These are phyloP conservation scores for Anethum foeniculum DNA, from an alignment of 140 eudicot genomes.

Conservation along the genomic window DNA sequence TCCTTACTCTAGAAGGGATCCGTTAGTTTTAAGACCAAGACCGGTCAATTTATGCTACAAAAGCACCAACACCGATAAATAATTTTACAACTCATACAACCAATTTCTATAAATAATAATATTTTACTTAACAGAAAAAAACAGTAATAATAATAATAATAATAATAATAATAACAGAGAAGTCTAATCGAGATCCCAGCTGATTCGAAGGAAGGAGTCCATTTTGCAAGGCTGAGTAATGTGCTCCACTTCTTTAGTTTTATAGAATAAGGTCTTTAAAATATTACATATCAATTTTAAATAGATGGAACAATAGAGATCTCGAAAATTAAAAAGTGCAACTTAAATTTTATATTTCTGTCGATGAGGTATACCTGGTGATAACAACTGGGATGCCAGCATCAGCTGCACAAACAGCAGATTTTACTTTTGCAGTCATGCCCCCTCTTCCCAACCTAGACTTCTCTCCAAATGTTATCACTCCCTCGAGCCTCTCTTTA, in stretches of 20 bases:
- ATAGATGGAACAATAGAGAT: neutral
- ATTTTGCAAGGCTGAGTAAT: neutral
- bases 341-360: neutral
- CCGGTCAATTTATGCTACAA: neutral
- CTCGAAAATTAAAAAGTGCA: neutral
- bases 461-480: conserved; percentile 86
- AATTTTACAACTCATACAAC: neutral
- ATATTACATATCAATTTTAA: neutral
- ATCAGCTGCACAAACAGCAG: conserved; percentile 90
- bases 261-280: neutral
- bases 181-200: neutral
- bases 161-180: neutral
- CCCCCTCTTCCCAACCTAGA: conserved; percentile 97
- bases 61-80: neutral
- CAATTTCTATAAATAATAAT: too few species aligned
- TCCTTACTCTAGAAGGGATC: neutral
- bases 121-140: too few species aligned
- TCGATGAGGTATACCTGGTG: conserved; percentile 47
- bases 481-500: conserved; percentile 67
- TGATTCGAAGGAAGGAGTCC: neutral
- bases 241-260: neutral
- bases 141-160: too few species aligned
- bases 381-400: conserved; percentile 93
- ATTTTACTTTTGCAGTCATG: conserved; percentile 97
- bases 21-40: neutral